phyloP scores from a whole-genome alignment of 345 rosid genomes.

The Arabis hirsuta region DNA sequence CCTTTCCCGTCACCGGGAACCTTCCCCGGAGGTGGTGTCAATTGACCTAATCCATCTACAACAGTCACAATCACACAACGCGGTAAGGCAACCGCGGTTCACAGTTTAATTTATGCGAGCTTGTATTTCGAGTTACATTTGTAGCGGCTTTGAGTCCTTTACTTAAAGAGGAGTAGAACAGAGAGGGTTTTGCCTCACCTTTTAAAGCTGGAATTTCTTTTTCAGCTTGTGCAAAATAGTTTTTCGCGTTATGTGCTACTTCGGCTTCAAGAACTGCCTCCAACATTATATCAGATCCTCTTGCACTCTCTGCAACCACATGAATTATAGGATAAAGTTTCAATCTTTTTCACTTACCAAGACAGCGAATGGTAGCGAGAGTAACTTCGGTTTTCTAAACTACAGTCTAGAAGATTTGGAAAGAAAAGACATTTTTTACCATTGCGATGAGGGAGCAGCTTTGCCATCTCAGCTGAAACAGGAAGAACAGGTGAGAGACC shows the following conservation, averaged over 20 bases:
- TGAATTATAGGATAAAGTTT: neutral
- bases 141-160: neutral
- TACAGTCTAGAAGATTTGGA: neutral
- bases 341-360: neutral
- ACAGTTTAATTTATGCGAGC: constrained; percentile 73
- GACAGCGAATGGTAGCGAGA: neutral
- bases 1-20: constrained; percentile 4
- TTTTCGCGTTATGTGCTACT: constrained; percentile 65
- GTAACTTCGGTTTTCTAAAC: neutral
- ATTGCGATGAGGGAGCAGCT: constrained; percentile 63
- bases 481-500: constrained; percentile 63
- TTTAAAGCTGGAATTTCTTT: constrained; percentile 49
- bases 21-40: constrained; percentile 2
- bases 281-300: constrained; percentile 66
- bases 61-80: neutral
- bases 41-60: neutral
- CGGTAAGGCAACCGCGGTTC: constrained; percentile 38
- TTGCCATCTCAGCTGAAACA: constrained; percentile 84
- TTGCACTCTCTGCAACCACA: constrained; percentile 48
- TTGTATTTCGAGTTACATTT: constrained; percentile 22
- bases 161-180: neutral
- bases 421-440: constrained; percentile 44
- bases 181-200: constrained; percentile 28
- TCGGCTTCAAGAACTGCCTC: constrained; percentile 77
- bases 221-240: constrained; percentile 64